Conservation (phyloP, 2,329 filamentous ascomycete species). For the Cladobotryum mycophilum region DNA sequence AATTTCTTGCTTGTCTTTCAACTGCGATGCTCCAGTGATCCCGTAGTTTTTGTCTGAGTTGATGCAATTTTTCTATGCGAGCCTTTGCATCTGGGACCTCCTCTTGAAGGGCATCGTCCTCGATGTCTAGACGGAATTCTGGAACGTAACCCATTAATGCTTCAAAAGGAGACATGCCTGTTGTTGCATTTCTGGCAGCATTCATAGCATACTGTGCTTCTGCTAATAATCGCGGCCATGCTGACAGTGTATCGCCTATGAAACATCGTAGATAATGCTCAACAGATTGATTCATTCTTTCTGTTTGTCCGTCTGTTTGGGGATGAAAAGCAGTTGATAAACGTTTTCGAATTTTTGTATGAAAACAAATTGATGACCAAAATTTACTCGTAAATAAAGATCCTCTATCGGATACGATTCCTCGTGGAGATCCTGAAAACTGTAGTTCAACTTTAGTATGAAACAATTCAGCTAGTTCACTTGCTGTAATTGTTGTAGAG, state of each 20-base stretch:
- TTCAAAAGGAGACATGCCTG: not conserved
- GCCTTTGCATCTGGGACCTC: no score
- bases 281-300: not conserved
- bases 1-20: not conserved
- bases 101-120: no score
- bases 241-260: not conserved
- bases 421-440: not conserved
- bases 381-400: not conserved
- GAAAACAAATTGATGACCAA: not conserved
- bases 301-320: no score
- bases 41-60: not conserved
- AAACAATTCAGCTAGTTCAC: not conserved
- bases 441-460: not conserved
- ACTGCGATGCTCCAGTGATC: not conserved
- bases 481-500: not conserved
- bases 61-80: not conserved
- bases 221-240: not conserved
- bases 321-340: no score
- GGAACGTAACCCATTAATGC: not conserved
- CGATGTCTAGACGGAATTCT: no score
- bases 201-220: not conserved
- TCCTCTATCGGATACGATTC: not conserved
- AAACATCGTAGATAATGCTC: not conserved
- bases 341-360: not conserved
- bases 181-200: not conserved